A percentile compares a stretch with the other conserved stretches of the same genome.
These are phyloP conservation scores for Clarkia xantiana DNA, from an alignment of 345 rosid genomes.

Conservation along the genomic window DNA sequence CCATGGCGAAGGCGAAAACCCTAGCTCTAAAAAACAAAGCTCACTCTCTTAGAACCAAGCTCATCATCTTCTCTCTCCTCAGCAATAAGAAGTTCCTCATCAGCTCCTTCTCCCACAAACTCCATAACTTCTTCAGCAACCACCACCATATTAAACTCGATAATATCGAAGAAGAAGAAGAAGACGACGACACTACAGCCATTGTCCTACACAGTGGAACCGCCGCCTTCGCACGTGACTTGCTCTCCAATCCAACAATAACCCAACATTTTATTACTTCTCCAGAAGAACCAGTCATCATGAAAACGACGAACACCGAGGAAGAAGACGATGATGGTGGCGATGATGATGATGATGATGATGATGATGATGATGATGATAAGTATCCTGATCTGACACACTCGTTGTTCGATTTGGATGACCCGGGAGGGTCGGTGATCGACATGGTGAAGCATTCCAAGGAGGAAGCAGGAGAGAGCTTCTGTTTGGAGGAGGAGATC, in stretches of 20 bases:
- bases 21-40: slow-evolving; percentile 19
- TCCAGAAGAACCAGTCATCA: too few relatives aligned
- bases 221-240: too few relatives aligned
- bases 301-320: neutral
- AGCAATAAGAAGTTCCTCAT: slow-evolving; percentile 38
- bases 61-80: slow-evolving; percentile 52
- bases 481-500: slow-evolving; percentile 72
- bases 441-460: slow-evolving; percentile 60
- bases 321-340: slow-evolving; percentile 2
- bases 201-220: too few relatives aligned
- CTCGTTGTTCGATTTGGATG: slow-evolving; percentile 6
- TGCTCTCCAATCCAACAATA: too few relatives aligned
- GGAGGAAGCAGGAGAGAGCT: slow-evolving; percentile 44
- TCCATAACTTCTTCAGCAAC: slow-evolving; percentile 16
- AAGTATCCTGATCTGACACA: slow-evolving; percentile 6
- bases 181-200: slow-evolving; percentile 7
- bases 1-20: slow-evolving; percentile 29
- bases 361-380: neutral
- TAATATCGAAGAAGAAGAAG: slow-evolving; percentile 6
- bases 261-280: too few relatives aligned
- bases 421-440: slow-evolving; percentile 41
- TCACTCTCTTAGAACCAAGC: slow-evolving; percentile 39
- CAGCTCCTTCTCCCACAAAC: slow-evolving; percentile 43
- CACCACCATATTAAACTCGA: slow-evolving; percentile 1
- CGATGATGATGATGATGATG: neutral